Percentiles rank a stretch among this genome's conserved stretches.
Evolutionary conservation across 257 asterid species (phyloP).

Genomic region (Paraleonurus japonicus): DNA sequence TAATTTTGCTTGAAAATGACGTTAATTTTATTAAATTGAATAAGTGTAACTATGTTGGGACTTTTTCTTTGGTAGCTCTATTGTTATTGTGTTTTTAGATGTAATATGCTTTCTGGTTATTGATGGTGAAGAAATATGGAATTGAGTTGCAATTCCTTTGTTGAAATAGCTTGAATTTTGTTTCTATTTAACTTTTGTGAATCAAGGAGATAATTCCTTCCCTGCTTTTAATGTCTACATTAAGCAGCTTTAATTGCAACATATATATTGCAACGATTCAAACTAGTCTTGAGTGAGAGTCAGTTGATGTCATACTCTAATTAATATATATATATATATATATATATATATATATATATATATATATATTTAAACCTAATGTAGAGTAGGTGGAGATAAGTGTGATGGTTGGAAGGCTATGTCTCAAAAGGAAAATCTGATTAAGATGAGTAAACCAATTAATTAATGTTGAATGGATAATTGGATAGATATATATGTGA

Average conservation of each 20-base stretch:
- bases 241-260: conserved; percentile 16
- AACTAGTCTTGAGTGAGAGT: too few species aligned
- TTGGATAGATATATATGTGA: too few species aligned
- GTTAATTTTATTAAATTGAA: conserved; percentile 25
- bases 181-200: conserved; percentile 14
- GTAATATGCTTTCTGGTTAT: conserved; percentile 30
- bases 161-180: not conserved
- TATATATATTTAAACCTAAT: too few species aligned
- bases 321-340: too few species aligned
- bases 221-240: not conserved
- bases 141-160: conserved; percentile 13
- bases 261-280: conserved; percentile 8
- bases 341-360: too few species aligned
- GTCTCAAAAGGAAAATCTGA: too few species aligned
- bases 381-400: too few species aligned
- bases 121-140: conserved; percentile 7
- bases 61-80: not conserved
- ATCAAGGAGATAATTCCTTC: conserved; percentile 13
- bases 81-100: conserved; percentile 38
- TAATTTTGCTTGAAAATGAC: conserved; percentile 24
- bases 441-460: too few species aligned
- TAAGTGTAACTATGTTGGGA: conserved; percentile 11
- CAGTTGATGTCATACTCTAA: too few species aligned
- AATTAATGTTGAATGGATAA: too few species aligned
- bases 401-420: too few species aligned